Evolutionary conservation across 1,139 yeast species (phyloP), one percentile per base, ranked within the genome.

Genomic region (Kurtzmaniella quercitrusa): DNA sequence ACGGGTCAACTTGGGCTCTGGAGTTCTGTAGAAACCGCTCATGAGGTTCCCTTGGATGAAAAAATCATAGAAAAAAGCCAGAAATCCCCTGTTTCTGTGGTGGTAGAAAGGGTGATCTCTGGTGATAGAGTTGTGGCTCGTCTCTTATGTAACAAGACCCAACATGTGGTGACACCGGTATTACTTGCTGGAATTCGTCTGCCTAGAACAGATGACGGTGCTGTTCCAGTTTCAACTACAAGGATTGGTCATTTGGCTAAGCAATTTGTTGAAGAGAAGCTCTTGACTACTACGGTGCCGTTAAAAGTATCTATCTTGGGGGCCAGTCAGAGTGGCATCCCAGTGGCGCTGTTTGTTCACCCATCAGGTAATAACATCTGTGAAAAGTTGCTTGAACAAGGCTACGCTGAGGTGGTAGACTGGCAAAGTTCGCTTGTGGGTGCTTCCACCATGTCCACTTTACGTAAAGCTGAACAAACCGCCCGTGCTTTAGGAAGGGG

Each of bases 371-470:
- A 86, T 56, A 65, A 65, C 47, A 82, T 88, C 54, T 81, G 85
- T 48, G 84, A 82, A 52, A 77, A 79, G 51, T 65, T 88, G 49
- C 70, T 88, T 49, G 79, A 77, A 48, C 73, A 70, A 47, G 96
- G 96, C 9, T 71, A 81, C 38, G 95, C 85, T 8, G 82, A 81
- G 51, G 79, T 87, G 44, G 80, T 83, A 18, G 95, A 88, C 59
- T 85, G 95, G 93, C 95, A 88, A 60, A 80, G 90, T 1, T 62
- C 79, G n/a, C 58, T 81, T 42, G 66, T 89, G 46, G 96, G 96
- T 2, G 68, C 90, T 5, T 63, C 73, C 34, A 69, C 68, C 38
- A 86, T 88, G 91, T 56, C 75, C 3, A 59, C 60, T 25, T 71
- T 85, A 45, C 77, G 95, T 59, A 75, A 70, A 46, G 81, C 85